Evolutionary conservation across 805 yeast species (phyloP).

Genomic region (Candida gorgasii): DNA sequence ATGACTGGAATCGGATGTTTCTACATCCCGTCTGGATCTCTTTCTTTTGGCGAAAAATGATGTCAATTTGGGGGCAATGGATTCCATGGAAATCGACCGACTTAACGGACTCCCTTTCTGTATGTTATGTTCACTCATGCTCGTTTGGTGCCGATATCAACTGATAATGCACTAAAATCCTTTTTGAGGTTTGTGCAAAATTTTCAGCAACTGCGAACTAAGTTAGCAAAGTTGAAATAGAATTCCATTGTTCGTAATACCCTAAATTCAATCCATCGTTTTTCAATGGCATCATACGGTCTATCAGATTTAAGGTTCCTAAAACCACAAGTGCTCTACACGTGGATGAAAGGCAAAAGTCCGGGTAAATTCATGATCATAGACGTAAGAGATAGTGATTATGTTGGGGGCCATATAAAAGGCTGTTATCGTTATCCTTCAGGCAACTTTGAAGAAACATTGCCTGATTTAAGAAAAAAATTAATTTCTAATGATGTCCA

Average conservation of each 20-base stretch:
- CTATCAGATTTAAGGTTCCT: conserved; percentile 49
- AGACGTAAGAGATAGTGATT: conserved; percentile 86
- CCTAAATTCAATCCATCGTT: no score
- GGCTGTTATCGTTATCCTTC: conserved; percentile 60
- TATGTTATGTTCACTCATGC: not conserved
- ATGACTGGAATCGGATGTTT: conserved; percentile 16
- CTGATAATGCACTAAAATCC: not conserved
- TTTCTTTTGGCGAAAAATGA: conserved; percentile 31
- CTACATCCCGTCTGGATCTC: conserved; percentile 17
- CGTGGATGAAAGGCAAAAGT: conserved; percentile 47
- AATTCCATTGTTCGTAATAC: no score
- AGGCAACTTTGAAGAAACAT: conserved; percentile 37
- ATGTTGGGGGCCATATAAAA: conserved; percentile 72
- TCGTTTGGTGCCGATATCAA: no score
- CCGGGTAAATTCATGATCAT: conserved; percentile 53
- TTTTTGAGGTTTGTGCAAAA: conserved; percentile 3
- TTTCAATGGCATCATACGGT: conserved; percentile 20
- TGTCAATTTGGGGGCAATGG: conserved; percentile 38
- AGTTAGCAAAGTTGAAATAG: no score
- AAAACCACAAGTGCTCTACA: conserved; percentile 43
- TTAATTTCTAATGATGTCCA: conserved; percentile 33
- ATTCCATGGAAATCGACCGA: conserved; percentile 41
- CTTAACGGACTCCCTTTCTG: conserved; percentile 20
- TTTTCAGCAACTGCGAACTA: conserved; percentile 9
- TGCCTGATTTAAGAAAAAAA: conserved; percentile 38